phyloP scores from a whole-genome alignment of 2,329 filamentous ascomycete species.

The Sporothrix brunneoviolacea region DNA sequence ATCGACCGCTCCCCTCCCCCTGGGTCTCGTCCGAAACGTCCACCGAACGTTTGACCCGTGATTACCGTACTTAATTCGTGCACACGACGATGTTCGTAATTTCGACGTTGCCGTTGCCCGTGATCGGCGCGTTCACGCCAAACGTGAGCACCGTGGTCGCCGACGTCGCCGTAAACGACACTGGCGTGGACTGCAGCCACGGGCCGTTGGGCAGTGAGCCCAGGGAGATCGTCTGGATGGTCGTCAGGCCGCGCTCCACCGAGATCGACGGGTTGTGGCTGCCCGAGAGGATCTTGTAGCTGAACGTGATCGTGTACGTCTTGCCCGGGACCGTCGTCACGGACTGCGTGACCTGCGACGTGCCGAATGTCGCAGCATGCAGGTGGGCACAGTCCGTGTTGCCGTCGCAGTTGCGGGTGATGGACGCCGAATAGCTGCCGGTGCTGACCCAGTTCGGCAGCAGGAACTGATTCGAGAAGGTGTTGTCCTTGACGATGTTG shows the following conservation, averaged over 20 bases:
- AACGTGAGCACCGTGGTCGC: background rate
- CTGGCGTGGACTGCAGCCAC: background rate
- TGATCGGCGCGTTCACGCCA: background rate
- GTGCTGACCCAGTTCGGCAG: background rate
- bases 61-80: background rate
- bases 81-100: constrained; percentile 5
- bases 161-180: background rate
- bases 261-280: background rate
- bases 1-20: no score
- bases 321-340: background rate
- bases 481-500: constrained; percentile 1
- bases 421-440: background rate
- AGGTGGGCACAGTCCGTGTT: background rate
- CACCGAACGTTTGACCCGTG: no score
- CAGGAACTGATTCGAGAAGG: background rate
- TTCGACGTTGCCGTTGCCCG: background rate
- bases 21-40: no score
- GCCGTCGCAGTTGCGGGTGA: background rate
- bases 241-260: background rate
- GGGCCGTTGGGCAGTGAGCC: background rate
- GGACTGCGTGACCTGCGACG: background rate
- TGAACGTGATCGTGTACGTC: background rate
- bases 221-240: background rate
- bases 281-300: background rate
- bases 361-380: background rate